These are phyloP conservation scores for Yarrowia galli DNA, from an alignment of 1,139 yeast genomes.

Conservation along the genomic window DNA sequence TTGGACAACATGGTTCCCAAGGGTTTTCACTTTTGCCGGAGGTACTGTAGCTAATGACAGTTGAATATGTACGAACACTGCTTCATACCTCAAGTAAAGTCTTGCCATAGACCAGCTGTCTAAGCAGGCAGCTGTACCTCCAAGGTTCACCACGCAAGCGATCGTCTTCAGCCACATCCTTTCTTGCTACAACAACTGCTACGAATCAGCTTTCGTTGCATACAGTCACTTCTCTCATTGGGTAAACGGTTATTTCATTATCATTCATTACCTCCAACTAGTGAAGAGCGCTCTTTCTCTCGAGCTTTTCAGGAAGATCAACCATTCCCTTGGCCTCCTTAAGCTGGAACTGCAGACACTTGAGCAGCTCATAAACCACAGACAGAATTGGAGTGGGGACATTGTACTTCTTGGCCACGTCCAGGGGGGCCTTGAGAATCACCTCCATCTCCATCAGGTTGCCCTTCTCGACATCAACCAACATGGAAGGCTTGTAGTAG, in stretches of 20 bases:
- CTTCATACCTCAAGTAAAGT: too few relatives aligned
- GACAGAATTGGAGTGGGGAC: conserved; percentile 66
- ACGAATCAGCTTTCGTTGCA: too few relatives aligned
- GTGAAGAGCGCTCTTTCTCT: conserved; percentile 32
- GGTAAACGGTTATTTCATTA: neutral
- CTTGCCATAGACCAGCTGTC: neutral
- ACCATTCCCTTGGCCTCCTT: conserved; percentile 62
- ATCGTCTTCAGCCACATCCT: neutral
- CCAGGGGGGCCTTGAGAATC: conserved; percentile 74
- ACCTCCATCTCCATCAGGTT: conserved; percentile 76
- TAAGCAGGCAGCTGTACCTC: neutral
- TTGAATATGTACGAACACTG: too few relatives aligned
- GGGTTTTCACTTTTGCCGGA: neutral
- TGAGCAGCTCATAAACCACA: conserved; percentile 64
- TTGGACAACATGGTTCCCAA: neutral
- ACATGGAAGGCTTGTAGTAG: conserved; percentile 76
- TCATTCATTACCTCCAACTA: conserved; percentile 8
- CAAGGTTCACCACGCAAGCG: neutral
- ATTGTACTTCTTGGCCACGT: conserved; percentile 61
- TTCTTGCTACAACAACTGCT: too few relatives aligned
- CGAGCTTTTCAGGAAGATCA: conserved; percentile 51
- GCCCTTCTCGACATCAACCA: conserved; percentile 71
- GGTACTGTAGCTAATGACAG: neutral
- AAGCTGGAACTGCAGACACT: conserved; percentile 65
- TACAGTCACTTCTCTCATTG: too few relatives aligned